Evolutionary conservation across 2,329 filamentous ascomycete genomes (phyloP).

Genomic region (Aspergillus costaricaensis): DNA sequence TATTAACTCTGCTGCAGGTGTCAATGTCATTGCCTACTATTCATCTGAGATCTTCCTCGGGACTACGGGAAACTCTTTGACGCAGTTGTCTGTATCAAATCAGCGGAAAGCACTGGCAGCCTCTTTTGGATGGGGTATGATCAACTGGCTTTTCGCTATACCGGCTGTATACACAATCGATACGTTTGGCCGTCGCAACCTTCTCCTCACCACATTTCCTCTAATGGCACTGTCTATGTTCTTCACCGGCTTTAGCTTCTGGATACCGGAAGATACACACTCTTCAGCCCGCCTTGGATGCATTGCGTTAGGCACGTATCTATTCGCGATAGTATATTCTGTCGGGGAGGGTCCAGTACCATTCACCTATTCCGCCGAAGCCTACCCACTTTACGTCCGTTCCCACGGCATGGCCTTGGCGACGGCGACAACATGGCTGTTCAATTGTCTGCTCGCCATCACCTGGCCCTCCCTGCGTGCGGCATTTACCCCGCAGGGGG

Average conservation of each 20-base stretch:
- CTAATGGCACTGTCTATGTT: slow-evolving; percentile 60
- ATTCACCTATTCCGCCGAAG: slow-evolving; percentile 68
- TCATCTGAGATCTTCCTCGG: slow-evolving; percentile 62
- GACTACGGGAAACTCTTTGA: slow-evolving; percentile 33
- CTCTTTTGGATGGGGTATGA: slow-evolving; percentile 62
- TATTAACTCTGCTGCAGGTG: slow-evolving; percentile 19
- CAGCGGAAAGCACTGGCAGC: slow-evolving; percentile 56
- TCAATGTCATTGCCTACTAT: slow-evolving; percentile 62
- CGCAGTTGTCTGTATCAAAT: slow-evolving; percentile 39
- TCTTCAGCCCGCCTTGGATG: slow-evolving; percentile 40
- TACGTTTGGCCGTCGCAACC: slow-evolving; percentile 65
- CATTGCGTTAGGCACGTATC: slow-evolving; percentile 47
- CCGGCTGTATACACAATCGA: slow-evolving; percentile 68
- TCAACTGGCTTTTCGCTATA: slow-evolving; percentile 67
- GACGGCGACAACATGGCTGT: slow-evolving; percentile 64
- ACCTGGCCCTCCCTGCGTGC: slow-evolving; percentile 55
- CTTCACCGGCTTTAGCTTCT: slow-evolving; percentile 57
- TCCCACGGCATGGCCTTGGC: slow-evolving; percentile 63
- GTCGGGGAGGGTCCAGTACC: slow-evolving; percentile 66
- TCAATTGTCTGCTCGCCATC: slow-evolving; percentile 57
- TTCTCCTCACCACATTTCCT: slow-evolving; percentile 66
- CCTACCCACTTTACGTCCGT: slow-evolving; percentile 65
- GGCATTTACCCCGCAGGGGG: slow-evolving; percentile 54
- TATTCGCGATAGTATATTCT: slow-evolving; percentile 49
- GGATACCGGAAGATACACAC: slow-evolving; percentile 45